Conservation (phyloP, 129 eudicot genomes). For the carrot (Daucus carota) region DH1_v3.0 NC_030386.2:37496501-37497000, state of each 20-base stretch:
- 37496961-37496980: conserved; percentile 31
- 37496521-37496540: conserved; percentile 7
- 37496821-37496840: not conserved
- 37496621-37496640: too few relatives aligned
- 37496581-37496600: not conserved
- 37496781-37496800: conserved; percentile 45
- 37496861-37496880: too few relatives aligned
- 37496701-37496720: not conserved
- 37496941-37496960: conserved; percentile 10
- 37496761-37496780: conserved; percentile 19
- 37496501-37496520: conserved; percentile 9
- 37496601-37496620: not conserved
- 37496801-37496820: conserved; percentile 28
- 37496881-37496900: too few relatives aligned
- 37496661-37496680: conserved; percentile 29
- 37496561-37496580: not conserved
- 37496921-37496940: too few relatives aligned
- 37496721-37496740: conserved; percentile 1
- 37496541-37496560: not conserved
- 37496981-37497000: conserved; percentile 23
- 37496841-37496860: not conserved
- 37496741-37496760: conserved; percentile 14
- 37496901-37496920: too few relatives aligned
- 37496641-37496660: conserved; percentile 26
- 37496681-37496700: conserved; percentile 39